Evolutionary conservation across 2,329 filamentous ascomycete species (phyloP), one percentile per base, ranked within the genome.

Genomic region (Fusarium buharicum): DNA sequence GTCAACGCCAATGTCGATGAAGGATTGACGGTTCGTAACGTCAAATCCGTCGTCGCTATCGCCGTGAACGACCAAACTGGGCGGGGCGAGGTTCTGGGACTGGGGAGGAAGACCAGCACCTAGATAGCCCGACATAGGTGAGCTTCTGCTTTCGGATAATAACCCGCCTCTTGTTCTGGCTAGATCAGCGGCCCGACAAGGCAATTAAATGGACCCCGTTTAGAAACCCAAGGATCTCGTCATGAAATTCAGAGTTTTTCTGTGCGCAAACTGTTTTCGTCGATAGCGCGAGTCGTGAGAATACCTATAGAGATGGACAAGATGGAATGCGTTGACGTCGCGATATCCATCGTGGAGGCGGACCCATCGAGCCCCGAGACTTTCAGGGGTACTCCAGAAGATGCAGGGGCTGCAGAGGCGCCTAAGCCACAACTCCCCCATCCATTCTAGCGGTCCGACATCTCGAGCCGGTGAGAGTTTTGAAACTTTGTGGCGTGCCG

Each of bases 31-130:
- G 14, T 59, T 55, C 30, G 36, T 38, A 24, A 46, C 39, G 22
- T 45, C 43, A 18, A 50, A 39, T 41, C 62, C 62, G 62, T 65
- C 55, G 44, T 59, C 66, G 46, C 49, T 59, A 37, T 70, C 58
- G 51, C 53, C 61, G 39, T 67, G 59, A 37, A 70, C 54, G 34
- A 71, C 60, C 50, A 71, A 53, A 63, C 67, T 70, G 51, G 69
- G 68, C 45, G 69, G 69, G 55, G 58, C 55, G 62, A 59, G 51
- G 49, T 64, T 62, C 47, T 58, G 60, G 55, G 37, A 46, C 45
- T 54, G 54, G 47, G 47, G 37, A 50, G 64, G 50, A 52, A 55
- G 50, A 56, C 58, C 56, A 59, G 53, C 50, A 67, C 60, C 57
- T 55, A 51, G 62, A 69, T 64, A 48, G 46, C 52, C 54, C 56